Evolutionary conservation across 768 basidiomycete species (phyloP), one percentile per base, ranked within the genome.

Genomic region (Mrakia gelida): DNA sequence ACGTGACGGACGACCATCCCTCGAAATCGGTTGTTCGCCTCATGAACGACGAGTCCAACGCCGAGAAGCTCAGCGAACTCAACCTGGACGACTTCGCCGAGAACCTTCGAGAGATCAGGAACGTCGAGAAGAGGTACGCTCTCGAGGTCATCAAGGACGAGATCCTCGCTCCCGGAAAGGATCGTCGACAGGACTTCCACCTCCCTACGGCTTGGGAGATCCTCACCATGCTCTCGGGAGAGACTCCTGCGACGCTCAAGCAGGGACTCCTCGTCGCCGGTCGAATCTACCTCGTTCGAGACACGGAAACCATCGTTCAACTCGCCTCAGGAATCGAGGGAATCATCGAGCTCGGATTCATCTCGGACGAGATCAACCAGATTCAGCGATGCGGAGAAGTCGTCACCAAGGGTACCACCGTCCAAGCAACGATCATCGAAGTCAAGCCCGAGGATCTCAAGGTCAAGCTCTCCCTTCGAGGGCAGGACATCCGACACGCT

Each of bases 321-420:
- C 89, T 98, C n/a, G 95, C 96, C 82, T 97, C 94, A 21, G 95
- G 95, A 13, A 87, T 99, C 73, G 95, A 97, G 82, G 97, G 93
- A 5, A 83, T 88, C 59, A 90, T 98, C 81, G 86, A 87, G 67
- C 80, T 87, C 59, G 86, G 87, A 16, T 91, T 89, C 82, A 84
- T 75, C 85, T 86, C 16, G 54, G 75, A 32, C 79, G 84, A 45
- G 5, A 1, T 10, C 11, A 13, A 11, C 5, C 11, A 16, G 11
- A 45, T 45, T 15, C 71, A 82, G 86, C 81, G 81, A 21, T 80
- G 79, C 43, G 83, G 86, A 52, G 86, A 88, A 45, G 82, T 89
- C 38, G 88, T 93, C 80, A 89, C 89, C 82, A 91, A 90, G 82
- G 92, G 93, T 1, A 93, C 95, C 84, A 89, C 93, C 0, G 81